These are phyloP conservation scores for Rugosomyces carneus DNA, from an alignment of 1,284 basidiomycete genomes.

Conservation along the genomic window DNA sequence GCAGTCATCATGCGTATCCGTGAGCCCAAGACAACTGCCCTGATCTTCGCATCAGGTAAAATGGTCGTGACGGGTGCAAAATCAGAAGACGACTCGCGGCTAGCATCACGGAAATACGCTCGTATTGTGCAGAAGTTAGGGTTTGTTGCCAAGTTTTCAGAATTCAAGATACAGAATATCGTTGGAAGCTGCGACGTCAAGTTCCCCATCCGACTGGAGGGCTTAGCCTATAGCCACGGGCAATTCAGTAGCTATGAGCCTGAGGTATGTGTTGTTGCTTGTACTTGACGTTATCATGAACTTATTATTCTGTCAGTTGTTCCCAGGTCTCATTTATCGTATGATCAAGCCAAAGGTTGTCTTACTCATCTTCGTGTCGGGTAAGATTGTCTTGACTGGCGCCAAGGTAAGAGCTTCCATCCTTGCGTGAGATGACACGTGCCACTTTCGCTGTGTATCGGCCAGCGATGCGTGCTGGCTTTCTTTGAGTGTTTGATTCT, in stretches of 20 bases:
- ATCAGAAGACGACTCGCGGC: slow-evolving; percentile 94
- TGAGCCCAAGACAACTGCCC: slow-evolving; percentile 98
- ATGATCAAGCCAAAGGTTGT: slow-evolving; percentile 99
- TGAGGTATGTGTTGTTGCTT: slow-evolving; percentile 56
- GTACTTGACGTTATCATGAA: slow-evolving; percentile 6
- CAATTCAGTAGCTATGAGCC: slow-evolving; percentile 98
- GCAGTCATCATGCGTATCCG: slow-evolving; percentile 99
- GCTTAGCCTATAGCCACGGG: slow-evolving; percentile 96
- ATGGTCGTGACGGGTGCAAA: slow-evolving; percentile 99
- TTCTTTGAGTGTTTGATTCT: no score
- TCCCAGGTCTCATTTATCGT: slow-evolving; percentile 98
- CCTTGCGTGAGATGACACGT: slow-evolving; percentile 13
- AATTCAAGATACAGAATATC: slow-evolving; percentile 99
- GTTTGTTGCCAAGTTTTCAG: slow-evolving; percentile 98
- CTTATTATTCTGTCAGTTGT: slow-evolving; percentile 54
- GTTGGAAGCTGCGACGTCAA: slow-evolving; percentile 98
- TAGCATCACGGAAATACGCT: slow-evolving; percentile 98
- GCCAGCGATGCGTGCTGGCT: no score
- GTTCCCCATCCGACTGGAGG: slow-evolving; percentile 98
- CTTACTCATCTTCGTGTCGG: slow-evolving; percentile 96
- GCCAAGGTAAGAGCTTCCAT: slow-evolving; percentile 85
- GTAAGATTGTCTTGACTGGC: slow-evolving; percentile 98
- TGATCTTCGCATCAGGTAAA: slow-evolving; percentile 99
- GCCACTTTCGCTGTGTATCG: slow-evolving; percentile 17
- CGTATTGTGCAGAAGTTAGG: slow-evolving; percentile 99